These are phyloP conservation scores for Penicillium diatomitis DNA, from an alignment of 495 filamentous ascomycete species.

Conservation along the genomic window DNA sequence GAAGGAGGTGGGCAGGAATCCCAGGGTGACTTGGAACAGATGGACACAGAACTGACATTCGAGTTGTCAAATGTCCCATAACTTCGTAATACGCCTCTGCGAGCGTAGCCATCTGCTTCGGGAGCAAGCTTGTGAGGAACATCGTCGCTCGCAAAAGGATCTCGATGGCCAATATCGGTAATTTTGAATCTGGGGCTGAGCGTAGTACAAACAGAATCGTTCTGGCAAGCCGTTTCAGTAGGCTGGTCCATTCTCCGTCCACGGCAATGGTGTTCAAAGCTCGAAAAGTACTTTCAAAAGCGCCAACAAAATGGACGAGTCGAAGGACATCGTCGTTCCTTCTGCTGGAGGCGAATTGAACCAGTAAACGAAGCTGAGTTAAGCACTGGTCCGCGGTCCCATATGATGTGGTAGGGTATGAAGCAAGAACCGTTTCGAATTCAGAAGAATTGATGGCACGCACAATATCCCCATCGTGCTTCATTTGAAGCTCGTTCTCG, in stretches of 20 bases:
- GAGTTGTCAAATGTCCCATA: constrained; percentile 33
- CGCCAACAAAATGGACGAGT: constrained; percentile 35
- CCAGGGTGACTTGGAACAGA: neutral
- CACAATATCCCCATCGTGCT: constrained; percentile 5
- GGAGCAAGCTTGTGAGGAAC: constrained; percentile 34
- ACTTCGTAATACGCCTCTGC: constrained; percentile 35
- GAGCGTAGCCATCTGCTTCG: constrained; percentile 39
- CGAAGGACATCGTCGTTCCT: constrained; percentile 33
- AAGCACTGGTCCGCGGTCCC: constrained; percentile 37
- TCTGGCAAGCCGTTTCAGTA: constrained; percentile 38
- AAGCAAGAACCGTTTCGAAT: constrained; percentile 1
- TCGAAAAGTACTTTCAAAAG: constrained; percentile 32
- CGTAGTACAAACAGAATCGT: constrained; percentile 34
- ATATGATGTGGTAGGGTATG: constrained; percentile 32
- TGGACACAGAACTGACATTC: constrained; percentile 12
- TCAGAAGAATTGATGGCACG: neutral
- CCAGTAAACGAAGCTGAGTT: constrained; percentile 36
- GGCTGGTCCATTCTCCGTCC: constrained; percentile 39
- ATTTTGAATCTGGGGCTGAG: constrained; percentile 14
- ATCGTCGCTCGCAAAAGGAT: constrained; percentile 29
- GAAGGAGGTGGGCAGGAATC: constrained; percentile 10
- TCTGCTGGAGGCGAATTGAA: constrained; percentile 36
- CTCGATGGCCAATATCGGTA: constrained; percentile 18
- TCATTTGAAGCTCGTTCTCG: constrained; percentile 22
- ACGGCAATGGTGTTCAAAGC: constrained; percentile 30